Evolutionary conservation across 768 basidiomycete genomes (phyloP).

Genomic region (Amanita brunnescens): DNA sequence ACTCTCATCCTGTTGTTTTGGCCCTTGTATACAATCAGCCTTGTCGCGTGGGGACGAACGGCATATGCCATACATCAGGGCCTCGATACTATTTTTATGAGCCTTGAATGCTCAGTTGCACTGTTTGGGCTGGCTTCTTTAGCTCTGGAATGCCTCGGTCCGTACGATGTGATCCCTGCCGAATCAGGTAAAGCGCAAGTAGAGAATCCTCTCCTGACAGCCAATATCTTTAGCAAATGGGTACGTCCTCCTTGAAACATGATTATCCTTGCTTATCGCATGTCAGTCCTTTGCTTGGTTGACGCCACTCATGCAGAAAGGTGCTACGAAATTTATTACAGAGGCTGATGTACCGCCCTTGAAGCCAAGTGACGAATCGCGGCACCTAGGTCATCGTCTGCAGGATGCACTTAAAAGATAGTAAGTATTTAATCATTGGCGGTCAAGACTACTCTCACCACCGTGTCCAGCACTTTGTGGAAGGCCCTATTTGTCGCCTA

Average conservation of each 20-base stretch:
- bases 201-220: conserved; percentile 66
- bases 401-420: conserved; percentile 52
- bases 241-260: conserved; percentile 19
- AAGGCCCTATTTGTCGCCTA: conserved; percentile 70
- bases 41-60: conserved; percentile 57
- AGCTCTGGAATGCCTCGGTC: conserved; percentile 59
- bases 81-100: conserved; percentile 27
- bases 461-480: conserved; percentile 50
- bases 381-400: conserved; percentile 54
- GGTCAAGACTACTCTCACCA: not conserved
- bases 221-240: conserved; percentile 78
- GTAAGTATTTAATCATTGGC: conserved; percentile 28
- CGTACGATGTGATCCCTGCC: conserved; percentile 35
- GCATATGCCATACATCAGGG: conserved; percentile 22
- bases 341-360: conserved; percentile 83
- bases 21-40: conserved; percentile 50
- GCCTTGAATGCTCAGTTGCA: conserved; percentile 34
- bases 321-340: conserved; percentile 56
- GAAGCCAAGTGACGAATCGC: conserved; percentile 57
- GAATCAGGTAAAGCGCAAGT: conserved; percentile 25
- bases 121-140: conserved; percentile 47
- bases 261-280: not conserved
- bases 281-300: conserved; percentile 75
- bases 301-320: conserved; percentile 69
- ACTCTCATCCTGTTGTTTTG: conserved; percentile 73